Base-by-base conservation (phyloP, 2,329 filamentous ascomycete species). In the Macrophomina phaseolina region DNA sequence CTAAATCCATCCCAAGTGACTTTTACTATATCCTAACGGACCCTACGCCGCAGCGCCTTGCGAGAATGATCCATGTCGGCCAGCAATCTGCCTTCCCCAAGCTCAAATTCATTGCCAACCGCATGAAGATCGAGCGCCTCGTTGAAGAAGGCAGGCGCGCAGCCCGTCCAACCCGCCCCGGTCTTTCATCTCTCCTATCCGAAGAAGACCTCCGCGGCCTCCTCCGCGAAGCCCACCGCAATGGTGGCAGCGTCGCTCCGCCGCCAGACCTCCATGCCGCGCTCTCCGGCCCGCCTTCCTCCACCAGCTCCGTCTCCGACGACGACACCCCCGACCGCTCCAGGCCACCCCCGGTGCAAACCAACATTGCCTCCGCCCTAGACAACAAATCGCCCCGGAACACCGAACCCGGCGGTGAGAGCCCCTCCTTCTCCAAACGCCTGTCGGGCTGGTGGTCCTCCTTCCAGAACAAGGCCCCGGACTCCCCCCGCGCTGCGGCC, bases 71-170 rank as follows among this genome's bases (percentile, higher is more conserved):
- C 14, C 91, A 93, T 69, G 91, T 92, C 67, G 95, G 95, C 23
- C 91, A 96, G 77, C 91, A 95, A 78, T 93, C 91, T 69, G 88
- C 91, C 0, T 99, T 96, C 75, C 92, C 95, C 0, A 97, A 95
- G 76, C 84, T 99, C 61, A 92, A 95, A 75, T 99, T 98, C 75
- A 88, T 98, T 67, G 87, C 86, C 30, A 99, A 99, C 76, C 82
- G 95, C 61, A 86, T 97, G 71, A 92, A 92, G 73, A 83, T 97
- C 8, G 95, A 99, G 80, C 85, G 89, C 60, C 75, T 87, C 7
- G 87, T 90, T 58, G 83, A 87, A 68, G 80, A 86, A 70, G 87
- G 87, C 2, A 77, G 88, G 1, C 76, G 79, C n/a, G 76, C 78
- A 28, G 81, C 78, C 2, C 66, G 78, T 48, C 77, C 76, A 70